Conservation (phyloP, 768 basidiomycete genomes). For the Tulasnella sp. region DNA sequence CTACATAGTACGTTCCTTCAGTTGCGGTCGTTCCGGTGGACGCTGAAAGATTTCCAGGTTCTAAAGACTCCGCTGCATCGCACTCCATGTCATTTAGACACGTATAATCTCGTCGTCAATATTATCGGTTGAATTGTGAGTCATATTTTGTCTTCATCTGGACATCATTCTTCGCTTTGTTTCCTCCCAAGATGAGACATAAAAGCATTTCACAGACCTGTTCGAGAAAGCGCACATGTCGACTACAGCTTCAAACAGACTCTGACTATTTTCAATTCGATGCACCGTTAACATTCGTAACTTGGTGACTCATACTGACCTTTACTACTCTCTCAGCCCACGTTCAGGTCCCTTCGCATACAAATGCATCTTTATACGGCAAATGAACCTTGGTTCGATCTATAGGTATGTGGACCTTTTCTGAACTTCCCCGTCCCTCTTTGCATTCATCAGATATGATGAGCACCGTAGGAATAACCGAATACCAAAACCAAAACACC, state of each 20-base stretch:
- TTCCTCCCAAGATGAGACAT: not conserved
- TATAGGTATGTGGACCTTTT: not conserved
- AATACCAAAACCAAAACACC: not conserved
- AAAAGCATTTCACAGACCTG: slow-evolving; percentile 10
- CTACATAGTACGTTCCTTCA: not conserved
- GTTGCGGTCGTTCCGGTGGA: not conserved
- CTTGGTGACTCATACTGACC: not conserved
- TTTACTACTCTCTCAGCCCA: too few species aligned
- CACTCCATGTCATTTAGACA: not conserved
- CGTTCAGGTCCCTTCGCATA: too few species aligned
- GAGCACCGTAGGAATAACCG: not conserved
- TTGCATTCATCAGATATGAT: not conserved
- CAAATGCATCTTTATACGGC: too few species aligned
- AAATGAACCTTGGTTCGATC: too few species aligned
- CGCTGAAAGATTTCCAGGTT: not conserved
- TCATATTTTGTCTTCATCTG: not conserved
- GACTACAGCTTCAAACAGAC: not conserved
- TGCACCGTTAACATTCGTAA: not conserved
- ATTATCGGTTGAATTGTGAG: not conserved
- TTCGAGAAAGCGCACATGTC: slow-evolving; percentile 6
- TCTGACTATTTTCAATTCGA: not conserved
- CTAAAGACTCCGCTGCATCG: not conserved
- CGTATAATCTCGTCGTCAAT: not conserved
- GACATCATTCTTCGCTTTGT: not conserved
- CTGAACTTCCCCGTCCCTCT: not conserved